A percentile compares a stretch with the other conserved stretches of the same genome.
Evolutionary conservation across 768 basidiomycete species (phyloP).

Genomic region (Mycena vitilis): DNA sequence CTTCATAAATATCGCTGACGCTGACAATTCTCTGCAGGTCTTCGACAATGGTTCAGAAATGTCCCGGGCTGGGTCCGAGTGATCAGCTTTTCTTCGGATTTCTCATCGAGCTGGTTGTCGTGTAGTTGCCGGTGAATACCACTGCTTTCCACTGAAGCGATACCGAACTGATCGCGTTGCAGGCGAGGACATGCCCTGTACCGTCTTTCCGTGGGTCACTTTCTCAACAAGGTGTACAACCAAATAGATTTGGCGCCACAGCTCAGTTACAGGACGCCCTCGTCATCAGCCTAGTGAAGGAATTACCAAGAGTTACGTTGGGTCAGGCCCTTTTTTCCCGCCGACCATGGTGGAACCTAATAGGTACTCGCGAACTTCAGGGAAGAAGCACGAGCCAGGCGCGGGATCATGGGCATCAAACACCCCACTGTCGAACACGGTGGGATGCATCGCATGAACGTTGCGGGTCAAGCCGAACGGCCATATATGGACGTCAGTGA

Average conservation of each 20-base stretch:
- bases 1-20: too few species aligned
- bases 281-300: slow-evolving; percentile 77
- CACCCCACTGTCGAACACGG: slow-evolving; percentile 48
- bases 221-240: neutral
- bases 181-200: slow-evolving; percentile 24
- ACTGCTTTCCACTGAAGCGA: neutral
- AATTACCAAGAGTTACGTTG: slow-evolving; percentile 80
- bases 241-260: slow-evolving; percentile 38
- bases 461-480: slow-evolving; percentile 6
- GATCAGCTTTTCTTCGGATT: neutral
- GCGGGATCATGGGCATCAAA: slow-evolving; percentile 80
- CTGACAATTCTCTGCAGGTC: neutral
- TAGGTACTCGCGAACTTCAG: slow-evolving; percentile 49
- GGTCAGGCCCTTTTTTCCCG: slow-evolving; percentile 49
- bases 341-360: neutral
- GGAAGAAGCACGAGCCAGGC: slow-evolving; percentile 78
- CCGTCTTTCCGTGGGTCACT: slow-evolving; percentile 18
- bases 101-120: neutral
- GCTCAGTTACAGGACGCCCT: slow-evolving; percentile 79
- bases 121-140: slow-evolving; percentile 18
- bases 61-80: slow-evolving; percentile 21
- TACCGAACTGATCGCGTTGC: neutral
- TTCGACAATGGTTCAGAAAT: slow-evolving; percentile 23
- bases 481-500: slow-evolving; percentile 54
- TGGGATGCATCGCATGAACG: neutral